Evolutionary conservation across 2,329 filamentous ascomycete species (phyloP), one percentile per base, ranked within the genome.

Genomic region (Coniochaeta sp.): DNA sequence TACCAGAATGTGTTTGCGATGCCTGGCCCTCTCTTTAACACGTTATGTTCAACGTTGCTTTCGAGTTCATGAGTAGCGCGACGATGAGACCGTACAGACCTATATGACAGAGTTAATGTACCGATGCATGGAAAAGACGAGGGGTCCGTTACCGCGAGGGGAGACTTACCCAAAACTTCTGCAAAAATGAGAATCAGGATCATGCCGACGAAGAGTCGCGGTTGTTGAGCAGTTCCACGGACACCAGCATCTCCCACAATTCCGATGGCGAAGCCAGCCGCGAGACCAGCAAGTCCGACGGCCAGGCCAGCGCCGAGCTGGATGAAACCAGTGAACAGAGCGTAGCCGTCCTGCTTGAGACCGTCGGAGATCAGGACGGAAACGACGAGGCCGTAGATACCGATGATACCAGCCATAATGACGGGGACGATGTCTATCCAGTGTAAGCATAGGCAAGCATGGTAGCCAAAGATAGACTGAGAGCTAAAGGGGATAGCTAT

Each of bases 321-420:
- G 71, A 93, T 90, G 80, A 93, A 93, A 62, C 89, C 88, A 60
- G 89, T 91, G 79, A 89, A 93, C 63, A 95, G 83, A 62, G 90
- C 66, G 61, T 74, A 82, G 63, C 89, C 78, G 65, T 85, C 74
- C 77, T 93, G 89, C 69, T 81, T 82, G 65, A 95, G 81, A 70
- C 86, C 87, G 75, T 91, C 89, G 72, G 90, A 92, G 73, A 95
- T 91, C 71, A 95, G 79, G 75, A 95, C 90, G 19, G 90, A 93
- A 63, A 93, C 90, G 78, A 95, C 90, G 66, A 95, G 85, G 71
- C 90, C 90, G 81, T 95, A 99, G 78, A 99, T 98, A 89, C 91
- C 95, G 80, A 99, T 98, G 79, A 99, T 99, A 98, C 95, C 95
- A 84, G 95, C 95, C 95, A 99, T 99, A 88, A 99, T 96, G 79